Base-by-base conservation (phyloP, 176 grass and related monocot species). In the Phoenix roebelenii region DNA sequence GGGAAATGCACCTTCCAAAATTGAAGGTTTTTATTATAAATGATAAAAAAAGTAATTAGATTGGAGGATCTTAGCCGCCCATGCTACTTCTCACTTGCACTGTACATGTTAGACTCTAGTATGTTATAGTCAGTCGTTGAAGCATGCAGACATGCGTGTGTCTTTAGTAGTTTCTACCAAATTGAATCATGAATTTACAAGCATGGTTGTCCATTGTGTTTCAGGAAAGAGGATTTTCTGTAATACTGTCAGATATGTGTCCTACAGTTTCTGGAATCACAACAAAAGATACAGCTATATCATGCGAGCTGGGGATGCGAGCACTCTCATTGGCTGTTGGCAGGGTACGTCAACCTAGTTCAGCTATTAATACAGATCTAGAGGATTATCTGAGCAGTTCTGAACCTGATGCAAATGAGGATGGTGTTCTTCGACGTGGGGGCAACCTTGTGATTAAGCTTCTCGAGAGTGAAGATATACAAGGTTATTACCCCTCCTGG, bases 241-340 rank as follows among this genome's bases (percentile, higher is more conserved):
- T 88, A 23, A 77, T 97, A 55, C 50, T 97, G 53, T 91, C 87
- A 5, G 92, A 97, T 60, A 97, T 97, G 92, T 97, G 87, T 18
- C 87, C 87, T 7, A n/a, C 64, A 16, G 81, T 97, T 57, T 97
- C 92, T 24, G 92, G 92, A 17, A 97, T 97, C 66, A 82, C 81
- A 52, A 85, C 81, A 54, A 97, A 79, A 82, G 92, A 97, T 60
- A 75, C 68, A 5, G 92, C 92, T 75, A 72, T 83, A 79, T 97
- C 87, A 19, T 97, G 87, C 49, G 75, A 88, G 57, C 57, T 97
- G 58, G 78, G 84, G 14, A 74, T 77, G 69, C 78, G 78, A 49
- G 78, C 84, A 24, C 75, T 91, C 49, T 97, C 78, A 16, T 76
- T 97, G 78, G 87, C 84, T 35, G 23, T 97, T 63, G 92, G 92